Conservation (phyloP, 2,329 filamentous ascomycete species). For the Penicillium sp. region DNA sequence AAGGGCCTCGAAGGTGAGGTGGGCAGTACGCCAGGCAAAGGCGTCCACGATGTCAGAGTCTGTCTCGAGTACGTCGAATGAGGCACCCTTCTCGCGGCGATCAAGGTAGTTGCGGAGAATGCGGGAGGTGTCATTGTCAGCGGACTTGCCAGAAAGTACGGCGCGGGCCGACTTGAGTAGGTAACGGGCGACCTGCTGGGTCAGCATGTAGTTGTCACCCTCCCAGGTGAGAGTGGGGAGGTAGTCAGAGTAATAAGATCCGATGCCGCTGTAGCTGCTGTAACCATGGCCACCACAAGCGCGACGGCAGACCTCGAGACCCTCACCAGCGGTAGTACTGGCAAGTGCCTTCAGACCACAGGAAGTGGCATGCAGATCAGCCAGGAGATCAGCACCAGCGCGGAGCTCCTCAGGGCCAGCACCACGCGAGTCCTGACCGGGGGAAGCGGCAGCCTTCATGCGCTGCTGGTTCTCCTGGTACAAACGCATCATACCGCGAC, state of each 20-base stretch:
- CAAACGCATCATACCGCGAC: constrained; percentile 73
- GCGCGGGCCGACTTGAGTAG: constrained; percentile 75
- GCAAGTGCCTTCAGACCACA: constrained; percentile 76
- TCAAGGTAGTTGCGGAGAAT: constrained; percentile 69
- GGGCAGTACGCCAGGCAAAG: constrained; percentile 75
- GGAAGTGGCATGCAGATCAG: constrained; percentile 76
- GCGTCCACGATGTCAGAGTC: constrained; percentile 73
- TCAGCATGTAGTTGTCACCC: constrained; percentile 82
- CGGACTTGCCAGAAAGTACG: constrained; percentile 67
- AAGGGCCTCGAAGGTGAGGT: constrained; percentile 74
- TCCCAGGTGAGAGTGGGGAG: constrained; percentile 74
- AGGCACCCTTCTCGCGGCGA: constrained; percentile 70
- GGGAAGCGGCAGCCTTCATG: constrained; percentile 58
- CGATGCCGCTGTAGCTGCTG: constrained; percentile 75
- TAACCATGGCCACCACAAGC: constrained; percentile 80
- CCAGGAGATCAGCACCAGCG: constrained; percentile 68
- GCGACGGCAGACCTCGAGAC: constrained; percentile 73
- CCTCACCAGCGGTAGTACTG: constrained; percentile 73
- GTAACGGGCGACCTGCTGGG: constrained; percentile 77
- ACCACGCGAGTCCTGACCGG: constrained; percentile 54
- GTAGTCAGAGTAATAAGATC: constrained; percentile 75
- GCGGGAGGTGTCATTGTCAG: constrained; percentile 69
- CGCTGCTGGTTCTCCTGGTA: constrained; percentile 74
- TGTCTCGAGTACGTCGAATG: constrained; percentile 73
- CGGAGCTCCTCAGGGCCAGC: constrained; percentile 71